Base-by-base conservation (phyloP, 768 basidiomycete genomes). In the Amyloporia xantha region DNA sequence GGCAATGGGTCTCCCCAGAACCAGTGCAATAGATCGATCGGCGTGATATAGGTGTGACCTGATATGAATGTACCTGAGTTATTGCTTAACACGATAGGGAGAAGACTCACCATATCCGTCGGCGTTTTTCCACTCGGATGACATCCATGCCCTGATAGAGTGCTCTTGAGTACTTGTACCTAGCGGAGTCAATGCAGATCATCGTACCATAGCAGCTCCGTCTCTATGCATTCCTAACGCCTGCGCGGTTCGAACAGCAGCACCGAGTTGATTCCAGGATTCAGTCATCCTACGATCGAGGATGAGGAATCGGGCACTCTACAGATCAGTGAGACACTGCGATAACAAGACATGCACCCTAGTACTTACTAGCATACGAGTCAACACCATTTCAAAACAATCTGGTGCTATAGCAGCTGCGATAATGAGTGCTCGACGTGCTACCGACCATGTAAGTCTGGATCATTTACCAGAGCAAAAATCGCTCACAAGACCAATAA, bases 191-290 rank as follows among this genome's bases (percentile, higher is more conserved):
- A 35, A 10, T 35, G 33, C 33, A 35, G 9, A 35, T 23, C 37
- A 55, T 55, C 79, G 61, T 60, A 92, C 90, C 73, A 90, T 82
- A 27, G 81, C 82, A 1, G 83, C 78, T 9, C 87, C 89, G 66
- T 97, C 93, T 44, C 93, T 78, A 67, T 96, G 93, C 28, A 97
- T 68, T 7, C 93, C 94, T 19, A 97, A 79, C 2, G 93, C 93
- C 59, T 95, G 92, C 7, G 92, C 93, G 26, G 93, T 96, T 51
- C 92, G 70, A 12, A 97, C 84, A 41, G 91, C 91, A 5, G 93
- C 92, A 28, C 93, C 93, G 15, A 97, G 73, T 59, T 95, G 91
- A 62, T 89, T 91, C 91, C 93, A 97, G 59, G 92, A 93, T 68
- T 96, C 93, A 6, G 92, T 93, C 50, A 95, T 86, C 41, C 88